Evolutionary conservation across 2,329 filamentous ascomycete species (phyloP).

Genomic region (Fusarium duplospermum): DNA sequence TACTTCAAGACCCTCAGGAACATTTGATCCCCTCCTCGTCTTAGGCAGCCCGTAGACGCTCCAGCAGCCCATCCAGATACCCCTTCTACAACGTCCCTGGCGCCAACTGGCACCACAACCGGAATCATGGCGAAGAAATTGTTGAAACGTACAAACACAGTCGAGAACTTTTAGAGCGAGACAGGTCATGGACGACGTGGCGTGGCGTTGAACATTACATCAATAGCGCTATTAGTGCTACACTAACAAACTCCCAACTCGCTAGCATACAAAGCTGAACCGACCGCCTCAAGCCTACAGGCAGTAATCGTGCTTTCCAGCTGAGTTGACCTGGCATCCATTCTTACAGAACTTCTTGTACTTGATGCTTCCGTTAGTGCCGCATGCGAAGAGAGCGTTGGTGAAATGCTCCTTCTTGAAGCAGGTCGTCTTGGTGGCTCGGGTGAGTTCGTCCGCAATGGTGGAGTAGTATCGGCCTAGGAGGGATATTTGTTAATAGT

Average conservation of each 20-base stretch:
- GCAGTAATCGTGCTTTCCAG: constrained; percentile 13
- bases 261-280: neutral
- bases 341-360: constrained; percentile 17
- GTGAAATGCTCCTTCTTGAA: constrained; percentile 15
- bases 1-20: neutral
- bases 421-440: constrained; percentile 6
- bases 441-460: constrained; percentile 11
- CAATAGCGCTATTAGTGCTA: neutral
- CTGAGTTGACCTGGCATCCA: neutral
- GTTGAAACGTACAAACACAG: neutral
- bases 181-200: neutral
- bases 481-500: neutral
- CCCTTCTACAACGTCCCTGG: neutral
- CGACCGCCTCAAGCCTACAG: neutral
- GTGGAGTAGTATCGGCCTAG: constrained; percentile 11
- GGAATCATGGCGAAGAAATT: neutral
- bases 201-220: neutral
- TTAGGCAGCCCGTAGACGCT: too few relatives aligned
- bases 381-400: constrained; percentile 9
- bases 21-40: neutral
- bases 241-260: neutral
- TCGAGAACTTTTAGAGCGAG: neutral
- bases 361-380: constrained; percentile 12
- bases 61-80: neutral
- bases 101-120: neutral